Percentiles rank a stretch among this genome's conserved stretches.
Evolutionary conservation across 75 land plant species (phyloP).

Genomic region (Isoetes taiwanensis): DNA sequence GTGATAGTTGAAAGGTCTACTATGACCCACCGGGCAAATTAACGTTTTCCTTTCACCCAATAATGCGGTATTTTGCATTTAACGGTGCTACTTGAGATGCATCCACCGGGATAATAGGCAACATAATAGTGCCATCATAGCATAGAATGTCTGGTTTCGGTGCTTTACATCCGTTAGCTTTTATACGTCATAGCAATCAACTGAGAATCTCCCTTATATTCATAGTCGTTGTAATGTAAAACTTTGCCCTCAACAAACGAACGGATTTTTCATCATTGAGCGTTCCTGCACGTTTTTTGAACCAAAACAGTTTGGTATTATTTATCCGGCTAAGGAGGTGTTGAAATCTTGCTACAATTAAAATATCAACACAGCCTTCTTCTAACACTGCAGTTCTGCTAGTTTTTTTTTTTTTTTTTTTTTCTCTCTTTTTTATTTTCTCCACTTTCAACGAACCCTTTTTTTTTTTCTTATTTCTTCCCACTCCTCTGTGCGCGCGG

Average conservation of each 20-base stretch:
- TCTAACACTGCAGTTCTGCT: too few relatives aligned
- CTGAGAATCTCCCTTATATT: neutral
- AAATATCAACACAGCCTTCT: too few relatives aligned
- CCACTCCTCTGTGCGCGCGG: too few relatives aligned
- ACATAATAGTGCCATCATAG: neutral
- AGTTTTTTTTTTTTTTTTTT: too few relatives aligned
- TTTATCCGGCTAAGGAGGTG: too few relatives aligned
- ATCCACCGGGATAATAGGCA: neutral
- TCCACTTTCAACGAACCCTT: too few relatives aligned
- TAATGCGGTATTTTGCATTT: neutral
- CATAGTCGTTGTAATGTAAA: neutral
- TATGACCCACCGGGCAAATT: neutral
- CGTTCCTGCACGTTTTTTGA: neutral
- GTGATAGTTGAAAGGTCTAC: neutral
- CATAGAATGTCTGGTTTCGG: neutral
- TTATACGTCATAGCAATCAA: neutral
- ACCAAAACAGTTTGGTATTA: too few relatives aligned
- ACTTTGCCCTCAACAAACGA: neutral
- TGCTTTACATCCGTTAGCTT: neutral
- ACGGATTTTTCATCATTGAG: neutral
- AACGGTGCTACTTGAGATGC: neutral
- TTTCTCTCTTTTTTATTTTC: too few relatives aligned
- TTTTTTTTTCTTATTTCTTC: too few relatives aligned
- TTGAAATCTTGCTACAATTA: too few relatives aligned
- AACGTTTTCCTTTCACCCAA: neutral